phyloP scores from a whole-genome alignment of 148 eudicot genomes.

The Euryodendron excelsum region DNA sequence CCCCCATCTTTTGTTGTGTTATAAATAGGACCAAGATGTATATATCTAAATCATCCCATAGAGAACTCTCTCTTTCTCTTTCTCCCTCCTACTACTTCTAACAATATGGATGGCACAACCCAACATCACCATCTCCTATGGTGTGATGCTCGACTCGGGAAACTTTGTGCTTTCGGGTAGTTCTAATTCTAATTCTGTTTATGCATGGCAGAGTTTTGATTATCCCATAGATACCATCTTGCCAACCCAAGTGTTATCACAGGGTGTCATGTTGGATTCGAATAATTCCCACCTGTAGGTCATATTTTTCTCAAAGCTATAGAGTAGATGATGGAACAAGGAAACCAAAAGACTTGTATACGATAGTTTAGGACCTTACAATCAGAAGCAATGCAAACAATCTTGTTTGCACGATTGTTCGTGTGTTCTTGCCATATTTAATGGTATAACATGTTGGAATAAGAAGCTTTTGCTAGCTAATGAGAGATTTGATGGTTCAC shows the following conservation, averaged over 20 bases:
- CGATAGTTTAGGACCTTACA: background rate
- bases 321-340: background rate
- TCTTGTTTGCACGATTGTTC: constrained; percentile 11
- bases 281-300: background rate
- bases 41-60: too few relatives aligned
- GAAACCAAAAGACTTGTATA: background rate
- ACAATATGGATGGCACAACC: background rate
- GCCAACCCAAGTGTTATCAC: background rate
- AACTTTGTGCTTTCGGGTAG: background rate
- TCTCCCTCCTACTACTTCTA: too few relatives aligned
- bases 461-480: constrained; percentile 6
- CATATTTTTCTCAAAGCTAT: background rate
- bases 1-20: too few relatives aligned
- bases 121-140: background rate
- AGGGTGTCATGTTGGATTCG: background rate
- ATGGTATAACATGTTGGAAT: background rate
- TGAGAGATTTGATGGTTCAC: background rate
- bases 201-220: background rate
- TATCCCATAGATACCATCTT: constrained; percentile 9
- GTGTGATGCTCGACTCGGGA: background rate
- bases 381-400: background rate
- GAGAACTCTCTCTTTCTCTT: too few relatives aligned
- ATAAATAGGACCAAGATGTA: too few relatives aligned
- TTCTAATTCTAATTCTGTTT: background rate
- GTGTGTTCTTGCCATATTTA: constrained; percentile 8